Evolutionary conservation across 495 filamentous ascomycete species (phyloP).

Genomic region (Emericellopsis terricola): DNA sequence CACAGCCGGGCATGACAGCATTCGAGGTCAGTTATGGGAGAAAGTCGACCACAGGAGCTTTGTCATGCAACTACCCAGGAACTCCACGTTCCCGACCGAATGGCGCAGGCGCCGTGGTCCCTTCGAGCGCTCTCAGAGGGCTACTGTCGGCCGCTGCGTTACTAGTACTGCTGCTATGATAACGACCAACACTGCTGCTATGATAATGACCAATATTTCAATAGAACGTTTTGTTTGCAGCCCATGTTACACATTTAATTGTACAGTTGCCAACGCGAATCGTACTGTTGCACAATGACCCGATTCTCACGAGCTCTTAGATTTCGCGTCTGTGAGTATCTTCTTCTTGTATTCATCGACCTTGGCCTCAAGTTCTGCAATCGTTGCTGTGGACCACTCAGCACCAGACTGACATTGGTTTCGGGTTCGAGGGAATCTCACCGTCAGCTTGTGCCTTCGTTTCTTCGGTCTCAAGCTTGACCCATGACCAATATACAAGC

Average conservation of each 20-base stretch:
- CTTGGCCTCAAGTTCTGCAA: slow-evolving; percentile 12
- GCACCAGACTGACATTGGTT: background rate
- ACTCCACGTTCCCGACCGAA: slow-evolving; percentile 9
- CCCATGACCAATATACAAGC: slow-evolving; percentile 65
- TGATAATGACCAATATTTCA: no score
- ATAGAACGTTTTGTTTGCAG: no score
- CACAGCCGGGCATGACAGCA: slow-evolving; percentile 27
- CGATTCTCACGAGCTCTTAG: background rate
- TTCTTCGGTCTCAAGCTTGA: slow-evolving; percentile 70
- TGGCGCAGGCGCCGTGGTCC: background rate
- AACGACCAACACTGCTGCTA: no score
- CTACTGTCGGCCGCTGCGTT: no score
- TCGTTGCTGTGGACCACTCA: slow-evolving; percentile 8
- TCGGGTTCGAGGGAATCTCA: no score
- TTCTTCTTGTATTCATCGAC: slow-evolving; percentile 3
- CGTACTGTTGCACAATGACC: no score
- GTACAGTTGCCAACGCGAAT: no score
- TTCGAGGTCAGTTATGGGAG: slow-evolving; percentile 51
- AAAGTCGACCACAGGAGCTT: slow-evolving; percentile 5
- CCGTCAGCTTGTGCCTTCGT: slow-evolving; percentile 40
- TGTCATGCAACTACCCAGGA: slow-evolving; percentile 30
- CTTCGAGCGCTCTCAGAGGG: no score
- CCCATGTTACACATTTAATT: no score
- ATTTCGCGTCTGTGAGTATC: background rate
- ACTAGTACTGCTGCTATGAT: no score